Conservation (phyloP, 164 flowering plant species). For the Platanus orientalis region DNA sequence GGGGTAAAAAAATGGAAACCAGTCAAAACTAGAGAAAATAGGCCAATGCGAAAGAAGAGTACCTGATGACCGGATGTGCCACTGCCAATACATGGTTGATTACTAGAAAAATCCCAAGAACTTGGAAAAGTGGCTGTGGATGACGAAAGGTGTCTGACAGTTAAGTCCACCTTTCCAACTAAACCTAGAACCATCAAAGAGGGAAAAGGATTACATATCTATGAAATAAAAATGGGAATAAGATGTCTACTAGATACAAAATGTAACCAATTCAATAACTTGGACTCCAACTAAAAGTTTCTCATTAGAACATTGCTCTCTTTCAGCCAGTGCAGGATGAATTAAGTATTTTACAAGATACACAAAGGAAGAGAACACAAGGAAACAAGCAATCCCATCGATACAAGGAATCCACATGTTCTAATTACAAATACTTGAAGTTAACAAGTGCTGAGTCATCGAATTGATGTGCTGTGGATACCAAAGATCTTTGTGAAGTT, state of each 20-base stretch:
- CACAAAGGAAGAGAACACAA: no score
- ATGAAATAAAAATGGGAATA: neutral
- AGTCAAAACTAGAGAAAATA: neutral
- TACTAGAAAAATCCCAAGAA: conserved; percentile 39
- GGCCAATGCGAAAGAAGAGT: neutral
- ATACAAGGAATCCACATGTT: no score
- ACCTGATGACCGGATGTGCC: conserved; percentile 40
- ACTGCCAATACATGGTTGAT: conserved; percentile 50
- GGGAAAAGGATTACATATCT: neutral
- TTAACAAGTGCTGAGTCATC: no score
- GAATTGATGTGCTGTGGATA: no score
- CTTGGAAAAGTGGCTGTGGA: conserved; percentile 44
- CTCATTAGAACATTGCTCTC: no score
- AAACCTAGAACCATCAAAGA: neutral
- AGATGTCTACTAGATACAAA: neutral
- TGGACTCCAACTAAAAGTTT: neutral
- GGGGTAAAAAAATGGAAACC: neutral
- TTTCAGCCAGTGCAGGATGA: no score
- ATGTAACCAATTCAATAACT: neutral
- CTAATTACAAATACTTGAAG: no score
- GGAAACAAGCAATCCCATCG: no score
- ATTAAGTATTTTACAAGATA: no score
- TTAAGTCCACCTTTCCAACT: conserved; percentile 70
- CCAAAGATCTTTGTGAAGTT: no score
- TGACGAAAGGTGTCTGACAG: conserved; percentile 65